Evolutionary conservation across 345 rosid species (phyloP), one percentile per base, ranked within the genome.

Genomic region (Dipteronia dyeriana): DNA sequence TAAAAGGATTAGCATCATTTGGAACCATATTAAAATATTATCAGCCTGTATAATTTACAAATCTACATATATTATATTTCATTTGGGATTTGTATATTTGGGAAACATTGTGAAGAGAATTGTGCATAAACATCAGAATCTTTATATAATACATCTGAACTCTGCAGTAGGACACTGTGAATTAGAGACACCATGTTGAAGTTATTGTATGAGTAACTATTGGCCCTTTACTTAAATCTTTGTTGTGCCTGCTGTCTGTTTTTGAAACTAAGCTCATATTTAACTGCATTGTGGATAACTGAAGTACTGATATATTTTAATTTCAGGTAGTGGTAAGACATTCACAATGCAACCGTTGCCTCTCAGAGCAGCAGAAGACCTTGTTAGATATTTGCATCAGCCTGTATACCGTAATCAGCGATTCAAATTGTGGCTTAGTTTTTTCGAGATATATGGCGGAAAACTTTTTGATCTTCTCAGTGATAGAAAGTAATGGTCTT

Each of bases 341-440:
- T 95, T 85, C 78, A 95, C 98, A n/a, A 95, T 95, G 99, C 94
- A 95, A 85, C 99, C 99, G 39, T 78, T 96, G 79, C 99, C 99
- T 77, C 84, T 94, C 45, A 84, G 97, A 74, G 97, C 98, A 73
- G 86, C 82, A 70, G 89, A 91, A 83, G 97, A 96, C 82, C 91
- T 96, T 78, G 88, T 94, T 81, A 90, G 97, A 88, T 85, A 79
- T 83, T 84, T 94, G 90, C 92, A 84, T 81, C 98, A 91, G 82
- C 97, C 98, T 75, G 86, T 83, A 76, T 94, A 96, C 80, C 89
- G 85, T 29, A 87, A 89, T 83, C 98, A 96, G 88, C 86, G 80
- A 84, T 93, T 92, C 76, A 94, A 91, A 85, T 82, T 96, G 85
- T 96, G 98, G 98, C 97, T 96, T 82, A 94, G 98, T 79, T 96